Base-by-base conservation (phyloP, 192 early-diverging fungal genomes). In the Cladochytrium replicatum region DNA sequence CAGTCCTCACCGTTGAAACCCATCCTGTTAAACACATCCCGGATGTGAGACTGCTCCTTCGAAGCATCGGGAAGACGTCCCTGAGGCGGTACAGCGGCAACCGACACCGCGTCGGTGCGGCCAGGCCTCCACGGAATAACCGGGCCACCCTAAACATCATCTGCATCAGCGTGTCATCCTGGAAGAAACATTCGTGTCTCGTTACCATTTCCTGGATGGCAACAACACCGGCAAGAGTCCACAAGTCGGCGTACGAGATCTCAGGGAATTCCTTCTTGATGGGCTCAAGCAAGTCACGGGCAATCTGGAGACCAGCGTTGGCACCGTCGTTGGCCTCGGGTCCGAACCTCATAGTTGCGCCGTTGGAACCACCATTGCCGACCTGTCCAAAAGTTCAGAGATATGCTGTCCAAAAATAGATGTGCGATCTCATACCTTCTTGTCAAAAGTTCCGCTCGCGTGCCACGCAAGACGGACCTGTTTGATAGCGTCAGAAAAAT, bases 41-140 rank as follows among this genome's bases (percentile, higher is more conserved):
- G 70, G 6, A 79, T 54, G 55, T 84, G 79, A n/a, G 64, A 29
- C 43, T 66, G 71, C 29, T 66, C 77, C 46, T 74, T 37, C 31
- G 71, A 52, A 48, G 74, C 83, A 52, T 86, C 80, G 15, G 85
- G 85, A 15, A 87, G 68, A 62, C 83, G 77, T 48, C 85, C 85
- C 32, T 71, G 55, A 27, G 78, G 75, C 23, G 83, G 72, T 39
- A 32, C 34, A 11, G 43, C 53, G 9, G 43, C 58, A 2, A 4
- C 44, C 21, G 63, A 26, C 8, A 49, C 46, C 44, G 54, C 54
- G 30, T n/a, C n/a, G n/a, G n/a, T n/a, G 31, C 71, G 71, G 8
- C 78, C 78, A 39, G 71, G 56, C 37, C 69, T 66, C 80, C 80
- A 87, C 24, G 58, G 57, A 32, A 85, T 67, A 22, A 58, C 63